phyloP scores from a whole-genome alignment of 1,284 basidiomycete genomes.

The Malassezia slooffiae region DNA sequence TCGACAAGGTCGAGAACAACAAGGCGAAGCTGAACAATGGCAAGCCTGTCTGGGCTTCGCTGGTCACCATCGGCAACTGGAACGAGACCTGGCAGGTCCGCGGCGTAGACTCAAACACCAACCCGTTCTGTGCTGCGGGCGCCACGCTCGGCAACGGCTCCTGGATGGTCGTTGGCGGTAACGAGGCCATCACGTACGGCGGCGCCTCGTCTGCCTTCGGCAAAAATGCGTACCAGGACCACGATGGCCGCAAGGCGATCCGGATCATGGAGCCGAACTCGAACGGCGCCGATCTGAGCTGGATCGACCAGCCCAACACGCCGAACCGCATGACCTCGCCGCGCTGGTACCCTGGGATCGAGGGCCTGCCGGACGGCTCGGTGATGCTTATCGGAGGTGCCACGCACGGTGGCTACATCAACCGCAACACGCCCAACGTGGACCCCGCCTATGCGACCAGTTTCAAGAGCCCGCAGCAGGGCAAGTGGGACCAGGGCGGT shows the following conservation, averaged over 20 bases:
- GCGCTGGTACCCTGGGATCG: constrained; percentile 46
- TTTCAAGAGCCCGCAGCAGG: constrained; percentile 11
- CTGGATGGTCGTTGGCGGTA: constrained; percentile 47
- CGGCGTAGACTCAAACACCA: constrained; percentile 39
- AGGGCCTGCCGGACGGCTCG: constrained; percentile 39
- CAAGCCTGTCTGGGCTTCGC: constrained; percentile 36
- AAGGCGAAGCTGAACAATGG: constrained; percentile 18
- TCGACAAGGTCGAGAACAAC: constrained; percentile 49
- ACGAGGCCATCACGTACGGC: constrained; percentile 44
- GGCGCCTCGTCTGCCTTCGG: constrained; percentile 14
- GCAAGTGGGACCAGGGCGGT: constrained; percentile 18
- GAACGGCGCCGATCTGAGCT: constrained; percentile 15
- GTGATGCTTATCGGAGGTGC: constrained; percentile 41
- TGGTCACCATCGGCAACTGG: constrained; percentile 24
- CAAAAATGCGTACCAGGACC: constrained; percentile 30
- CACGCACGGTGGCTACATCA: constrained; percentile 41
- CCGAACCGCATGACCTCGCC: constrained; percentile 26
- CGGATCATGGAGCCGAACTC: constrained; percentile 37
- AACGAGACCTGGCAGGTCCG: constrained; percentile 34
- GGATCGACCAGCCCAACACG: constrained; percentile 26
- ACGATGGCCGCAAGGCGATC: constrained; percentile 39
- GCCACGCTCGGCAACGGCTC: constrained; percentile 45
- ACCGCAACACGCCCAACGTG: constrained; percentile 40
- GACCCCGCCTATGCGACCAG: constrained; percentile 27
- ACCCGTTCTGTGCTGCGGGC: constrained; percentile 48